Conservation (phyloP, 148 eudicot species). For the Rhododendron henanense region DNA sequence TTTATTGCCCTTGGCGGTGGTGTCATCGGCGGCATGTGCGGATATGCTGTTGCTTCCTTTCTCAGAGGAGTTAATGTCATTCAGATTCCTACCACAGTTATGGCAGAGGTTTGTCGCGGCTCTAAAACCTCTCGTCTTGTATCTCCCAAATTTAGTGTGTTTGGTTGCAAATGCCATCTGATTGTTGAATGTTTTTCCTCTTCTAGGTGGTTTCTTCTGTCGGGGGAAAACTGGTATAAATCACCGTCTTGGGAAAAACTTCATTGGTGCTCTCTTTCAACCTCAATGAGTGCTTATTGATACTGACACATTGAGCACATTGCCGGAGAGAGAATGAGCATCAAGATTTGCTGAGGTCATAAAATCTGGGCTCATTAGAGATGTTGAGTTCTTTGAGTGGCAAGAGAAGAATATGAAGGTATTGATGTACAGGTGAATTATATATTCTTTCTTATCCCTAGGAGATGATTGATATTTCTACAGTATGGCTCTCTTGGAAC, state of each 20-base stretch:
- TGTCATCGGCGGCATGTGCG: too few species aligned
- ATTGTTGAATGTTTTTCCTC: background rate
- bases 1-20: too few species aligned
- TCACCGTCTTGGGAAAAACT: slow-evolving; percentile 81
- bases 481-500: background rate
- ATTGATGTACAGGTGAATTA: slow-evolving; percentile 5
- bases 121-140: background rate
- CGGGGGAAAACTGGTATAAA: slow-evolving; percentile 99
- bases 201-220: slow-evolving; percentile 92
- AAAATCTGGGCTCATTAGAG: slow-evolving; percentile 88
- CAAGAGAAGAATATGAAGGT: slow-evolving; percentile 94
- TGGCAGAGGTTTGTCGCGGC: slow-evolving; percentile 67
- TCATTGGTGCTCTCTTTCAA: slow-evolving; percentile 95
- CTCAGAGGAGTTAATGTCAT: too few species aligned
- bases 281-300: slow-evolving; percentile 92
- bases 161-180: background rate
- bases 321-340: slow-evolving; percentile 89
- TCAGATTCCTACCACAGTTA: too few species aligned
- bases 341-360: slow-evolving; percentile 93
- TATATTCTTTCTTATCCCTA: too few species aligned
- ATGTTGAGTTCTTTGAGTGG: slow-evolving; percentile 90
- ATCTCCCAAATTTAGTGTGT: background rate
- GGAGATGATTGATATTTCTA: too few species aligned
- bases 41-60: too few species aligned
- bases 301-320: slow-evolving; percentile 78